phyloP scores from a whole-genome alignment of 352 stramenopile species.

The Phytophthora crassamura region DNA sequence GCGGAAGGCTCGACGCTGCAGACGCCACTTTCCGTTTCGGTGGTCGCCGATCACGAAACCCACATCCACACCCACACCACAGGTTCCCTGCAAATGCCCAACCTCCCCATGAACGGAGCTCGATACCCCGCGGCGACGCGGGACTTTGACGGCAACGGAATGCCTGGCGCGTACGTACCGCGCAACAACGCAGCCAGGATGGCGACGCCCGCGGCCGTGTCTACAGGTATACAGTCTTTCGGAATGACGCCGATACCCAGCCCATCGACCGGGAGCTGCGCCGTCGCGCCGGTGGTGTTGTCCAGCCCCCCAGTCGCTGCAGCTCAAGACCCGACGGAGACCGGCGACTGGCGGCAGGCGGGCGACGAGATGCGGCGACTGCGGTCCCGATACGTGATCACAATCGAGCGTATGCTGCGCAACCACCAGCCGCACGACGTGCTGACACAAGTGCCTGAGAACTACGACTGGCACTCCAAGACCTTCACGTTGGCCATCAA shows the following conservation, averaged over 20 bases:
- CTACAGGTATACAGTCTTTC: constrained; percentile 13
- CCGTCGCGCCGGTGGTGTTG: background rate
- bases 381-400: constrained; percentile 50
- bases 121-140: constrained; percentile 26
- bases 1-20: constrained; percentile 1
- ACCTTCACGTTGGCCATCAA: constrained; percentile 65
- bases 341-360: constrained; percentile 32
- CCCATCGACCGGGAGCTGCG: background rate
- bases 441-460: constrained; percentile 65
- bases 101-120: constrained; percentile 33
- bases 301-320: background rate
- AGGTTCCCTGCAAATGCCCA: constrained; percentile 21
- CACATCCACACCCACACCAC: background rate
- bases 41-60: constrained; percentile 17
- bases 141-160: constrained; percentile 23
- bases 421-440: constrained; percentile 64
- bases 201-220: constrained; percentile 4
- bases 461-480: constrained; percentile 69
- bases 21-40: constrained; percentile 31
- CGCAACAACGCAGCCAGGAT: constrained; percentile 17
- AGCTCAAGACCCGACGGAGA: constrained; percentile 1
- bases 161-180: constrained; percentile 13
- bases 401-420: constrained; percentile 65
- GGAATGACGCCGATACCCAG: background rate
- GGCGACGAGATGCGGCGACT: constrained; percentile 47